Evolutionary conservation across 2,329 filamentous ascomycete species (phyloP).

Genomic region (Penicillium sp.): DNA sequence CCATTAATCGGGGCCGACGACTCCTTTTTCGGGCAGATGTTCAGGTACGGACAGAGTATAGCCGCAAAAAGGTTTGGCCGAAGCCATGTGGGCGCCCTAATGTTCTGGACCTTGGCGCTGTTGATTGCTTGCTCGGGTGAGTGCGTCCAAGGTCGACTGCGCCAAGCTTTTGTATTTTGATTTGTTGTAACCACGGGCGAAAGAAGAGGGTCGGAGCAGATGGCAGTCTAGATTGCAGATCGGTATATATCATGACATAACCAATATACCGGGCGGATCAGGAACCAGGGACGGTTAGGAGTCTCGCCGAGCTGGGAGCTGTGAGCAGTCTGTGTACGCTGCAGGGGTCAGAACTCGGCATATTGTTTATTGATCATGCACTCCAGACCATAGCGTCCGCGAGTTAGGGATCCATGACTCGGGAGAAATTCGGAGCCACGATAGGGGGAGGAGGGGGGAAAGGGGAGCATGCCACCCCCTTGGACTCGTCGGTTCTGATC

Average conservation of each 20-base stretch:
- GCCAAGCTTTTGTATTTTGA: slow-evolving; percentile 20
- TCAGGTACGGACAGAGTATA: not conserved
- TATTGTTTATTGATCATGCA: slow-evolving; percentile 11
- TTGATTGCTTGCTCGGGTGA: not conserved
- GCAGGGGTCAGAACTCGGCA: not conserved
- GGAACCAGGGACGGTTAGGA: slow-evolving; percentile 2
- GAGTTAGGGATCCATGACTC: slow-evolving; percentile 6
- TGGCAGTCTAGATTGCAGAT: slow-evolving; percentile 11
- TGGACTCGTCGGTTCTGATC: slow-evolving; percentile 20
- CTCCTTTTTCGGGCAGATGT: not conserved
- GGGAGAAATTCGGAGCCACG: slow-evolving; percentile 9
- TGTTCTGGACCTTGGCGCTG: slow-evolving; percentile 13
- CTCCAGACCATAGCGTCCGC: slow-evolving; percentile 12
- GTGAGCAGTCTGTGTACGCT: not conserved
- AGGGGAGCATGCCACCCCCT: slow-evolving; percentile 4
- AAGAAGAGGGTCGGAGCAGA: not conserved
- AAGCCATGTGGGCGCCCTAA: not conserved
- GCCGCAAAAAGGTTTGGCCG: slow-evolving; percentile 8
- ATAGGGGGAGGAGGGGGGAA: not conserved
- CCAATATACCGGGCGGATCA: slow-evolving; percentile 5
- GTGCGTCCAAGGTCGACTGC: slow-evolving; percentile 2
- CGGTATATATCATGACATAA: slow-evolving; percentile 13
- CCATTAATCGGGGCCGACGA: not conserved
- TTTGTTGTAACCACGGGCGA: slow-evolving; percentile 3
- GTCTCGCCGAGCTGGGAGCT: not conserved